These are phyloP conservation scores for Suillus americanus DNA, from an alignment of 768 basidiomycete species.

Conservation along the genomic window DNA sequence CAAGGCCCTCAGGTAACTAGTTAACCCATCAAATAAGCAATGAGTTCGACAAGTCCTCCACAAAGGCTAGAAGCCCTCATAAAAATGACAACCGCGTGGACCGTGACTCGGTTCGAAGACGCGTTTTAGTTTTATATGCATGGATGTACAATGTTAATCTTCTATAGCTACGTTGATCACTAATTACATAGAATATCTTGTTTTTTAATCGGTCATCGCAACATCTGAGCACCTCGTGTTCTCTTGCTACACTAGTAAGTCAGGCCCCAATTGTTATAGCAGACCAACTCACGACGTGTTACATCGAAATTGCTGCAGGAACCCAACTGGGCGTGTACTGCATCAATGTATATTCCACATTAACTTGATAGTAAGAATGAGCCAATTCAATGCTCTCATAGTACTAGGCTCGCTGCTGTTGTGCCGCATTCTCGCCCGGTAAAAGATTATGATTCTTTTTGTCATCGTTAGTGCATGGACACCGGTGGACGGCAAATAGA, in stretches of 20 bases:
- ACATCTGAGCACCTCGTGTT: background rate
- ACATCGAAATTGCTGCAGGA: background rate
- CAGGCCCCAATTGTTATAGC: background rate
- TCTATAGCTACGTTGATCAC: too few relatives aligned
- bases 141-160: too few relatives aligned
- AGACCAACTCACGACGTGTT: background rate
- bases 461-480: slow-evolving; percentile 10
- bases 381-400: background rate
- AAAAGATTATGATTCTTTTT: background rate
- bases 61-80: too few relatives aligned
- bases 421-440: background rate
- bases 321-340: too few relatives aligned
- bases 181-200: too few relatives aligned
- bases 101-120: background rate
- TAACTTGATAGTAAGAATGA: background rate
- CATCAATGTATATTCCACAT: too few relatives aligned
- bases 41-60: background rate
- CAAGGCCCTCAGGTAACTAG: background rate
- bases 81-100: too few relatives aligned
- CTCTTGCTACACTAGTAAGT: background rate
- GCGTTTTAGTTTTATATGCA: too few relatives aligned
- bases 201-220: background rate
- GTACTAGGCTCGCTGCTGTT: background rate
- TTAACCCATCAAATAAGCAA: background rate
- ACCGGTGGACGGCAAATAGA: slow-evolving; percentile 3